Evolutionary conservation across 106 monocot species (phyloP).

Genomic region (Phalaenopsis equestris): DNA sequence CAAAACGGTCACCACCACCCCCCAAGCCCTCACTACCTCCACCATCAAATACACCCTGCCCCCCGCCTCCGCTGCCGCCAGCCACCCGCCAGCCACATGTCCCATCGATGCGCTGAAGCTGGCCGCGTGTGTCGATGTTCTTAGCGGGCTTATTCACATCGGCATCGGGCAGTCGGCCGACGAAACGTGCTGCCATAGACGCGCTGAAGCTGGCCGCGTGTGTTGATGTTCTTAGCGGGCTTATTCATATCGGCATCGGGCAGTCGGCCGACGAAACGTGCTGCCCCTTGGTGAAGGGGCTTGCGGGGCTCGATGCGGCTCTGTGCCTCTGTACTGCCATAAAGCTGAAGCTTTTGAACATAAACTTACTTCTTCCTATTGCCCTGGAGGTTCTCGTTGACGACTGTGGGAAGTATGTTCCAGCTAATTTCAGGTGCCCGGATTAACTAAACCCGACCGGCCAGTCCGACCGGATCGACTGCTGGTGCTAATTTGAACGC

Average conservation of each 20-base stretch:
- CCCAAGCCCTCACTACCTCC: neutral
- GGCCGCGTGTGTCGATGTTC: slow-evolving; percentile 23
- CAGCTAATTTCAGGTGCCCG: slow-evolving; percentile 22
- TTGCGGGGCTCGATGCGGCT: slow-evolving; percentile 38
- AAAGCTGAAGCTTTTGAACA: slow-evolving; percentile 21
- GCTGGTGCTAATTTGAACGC: neutral
- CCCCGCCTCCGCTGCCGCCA: neutral
- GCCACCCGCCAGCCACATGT: slow-evolving; percentile 13
- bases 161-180: slow-evolving; percentile 12
- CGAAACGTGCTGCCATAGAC: slow-evolving; percentile 30
- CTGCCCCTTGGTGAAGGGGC: slow-evolving; percentile 28
- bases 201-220: slow-evolving; percentile 31
- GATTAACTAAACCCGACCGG: neutral
- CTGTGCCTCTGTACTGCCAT: slow-evolving; percentile 49
- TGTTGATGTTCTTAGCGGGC: slow-evolving; percentile 22
- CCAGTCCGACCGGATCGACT: neutral
- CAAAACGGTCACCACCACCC: neutral
- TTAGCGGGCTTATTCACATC: slow-evolving; percentile 19
- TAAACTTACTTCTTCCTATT: slow-evolving; percentile 19
- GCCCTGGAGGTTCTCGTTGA: slow-evolving; percentile 21
- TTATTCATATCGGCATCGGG: slow-evolving; percentile 20
- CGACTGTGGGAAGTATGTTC: slow-evolving; percentile 26
- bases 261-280: slow-evolving; percentile 9
- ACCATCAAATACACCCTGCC: neutral
- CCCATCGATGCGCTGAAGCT: slow-evolving; percentile 34